These are phyloP conservation scores for Spiraea crenata DNA, from an alignment of 331 rosid genomes.

Conservation along the genomic window DNA sequence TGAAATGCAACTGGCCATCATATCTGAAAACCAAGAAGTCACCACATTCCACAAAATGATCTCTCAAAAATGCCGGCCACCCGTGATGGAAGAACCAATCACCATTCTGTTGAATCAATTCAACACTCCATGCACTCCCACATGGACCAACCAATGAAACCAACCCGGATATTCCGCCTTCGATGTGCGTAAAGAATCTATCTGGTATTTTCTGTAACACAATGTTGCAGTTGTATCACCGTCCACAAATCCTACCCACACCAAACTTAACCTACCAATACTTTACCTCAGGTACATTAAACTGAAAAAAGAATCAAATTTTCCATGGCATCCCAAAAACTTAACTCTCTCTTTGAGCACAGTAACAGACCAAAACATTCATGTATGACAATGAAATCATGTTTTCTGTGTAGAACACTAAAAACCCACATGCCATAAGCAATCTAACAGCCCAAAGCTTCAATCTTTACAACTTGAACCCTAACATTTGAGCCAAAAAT, in stretches of 20 bases:
- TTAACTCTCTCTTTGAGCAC: neutral
- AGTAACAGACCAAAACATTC: neutral
- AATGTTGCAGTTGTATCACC: slow-evolving; percentile 22
- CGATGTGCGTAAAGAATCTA: slow-evolving; percentile 50
- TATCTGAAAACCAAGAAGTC: slow-evolving; percentile 86
- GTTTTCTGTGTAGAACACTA: neutral
- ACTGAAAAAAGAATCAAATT: neutral
- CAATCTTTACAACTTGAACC: neutral
- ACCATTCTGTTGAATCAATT: slow-evolving; percentile 51
- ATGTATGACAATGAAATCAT: neutral
- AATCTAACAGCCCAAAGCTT: slow-evolving; percentile 9
- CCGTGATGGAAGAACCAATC: slow-evolving; percentile 62
- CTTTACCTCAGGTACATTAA: neutral
- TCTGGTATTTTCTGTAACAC: slow-evolving; percentile 72
- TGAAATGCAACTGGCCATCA: slow-evolving; percentile 60
- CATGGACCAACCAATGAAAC: slow-evolving; percentile 74
- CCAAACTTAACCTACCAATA: neutral
- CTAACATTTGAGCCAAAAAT: neutral
- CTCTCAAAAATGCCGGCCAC: slow-evolving; percentile 72
- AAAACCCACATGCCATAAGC: neutral
- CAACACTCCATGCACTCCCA: slow-evolving; percentile 65
- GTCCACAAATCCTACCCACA: slow-evolving; percentile 15
- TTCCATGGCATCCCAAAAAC: neutral
- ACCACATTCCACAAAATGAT: slow-evolving; percentile 63
- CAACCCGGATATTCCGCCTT: slow-evolving; percentile 49